Conservation (phyloP, 2,329 filamentous ascomycete species). For the Talaromyces amestolkiae region DNA sequence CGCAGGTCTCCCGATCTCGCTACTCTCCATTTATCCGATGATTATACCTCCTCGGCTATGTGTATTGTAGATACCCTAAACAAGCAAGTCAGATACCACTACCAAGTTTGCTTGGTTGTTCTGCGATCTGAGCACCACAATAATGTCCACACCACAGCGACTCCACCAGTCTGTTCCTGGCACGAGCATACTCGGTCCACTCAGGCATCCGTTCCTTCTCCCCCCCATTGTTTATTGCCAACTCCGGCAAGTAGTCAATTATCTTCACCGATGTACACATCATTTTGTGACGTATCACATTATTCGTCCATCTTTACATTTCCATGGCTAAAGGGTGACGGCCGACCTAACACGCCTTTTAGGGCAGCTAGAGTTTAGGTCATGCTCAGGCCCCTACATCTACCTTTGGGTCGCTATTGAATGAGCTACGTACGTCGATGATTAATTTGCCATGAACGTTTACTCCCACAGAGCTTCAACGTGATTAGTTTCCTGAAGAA, state of each 20-base stretch:
- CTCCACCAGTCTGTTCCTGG: background rate
- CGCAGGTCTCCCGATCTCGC: background rate
- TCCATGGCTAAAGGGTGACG: background rate
- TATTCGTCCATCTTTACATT: background rate
- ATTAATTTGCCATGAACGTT: background rate
- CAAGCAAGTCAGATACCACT: background rate
- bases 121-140: background rate
- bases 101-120: background rate
- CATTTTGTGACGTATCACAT: background rate
- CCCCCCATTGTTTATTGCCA: background rate
- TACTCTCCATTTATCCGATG: background rate
- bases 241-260: background rate
- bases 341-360: too few species aligned
- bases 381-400: background rate
- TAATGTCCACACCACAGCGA: background rate
- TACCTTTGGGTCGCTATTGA: background rate
- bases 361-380: background rate
- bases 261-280: background rate
- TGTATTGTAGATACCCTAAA: background rate
- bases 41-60: slow-evolving; percentile 2
- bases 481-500: too few species aligned
- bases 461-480: too few species aligned
- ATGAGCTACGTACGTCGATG: background rate
- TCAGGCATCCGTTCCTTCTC: too few species aligned
- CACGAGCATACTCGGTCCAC: background rate